A percentile compares a stretch with the other conserved stretches of the same genome.
These are phyloP conservation scores for Mycena floridula DNA, from an alignment of 768 basidiomycete species.

Conservation along the genomic window DNA sequence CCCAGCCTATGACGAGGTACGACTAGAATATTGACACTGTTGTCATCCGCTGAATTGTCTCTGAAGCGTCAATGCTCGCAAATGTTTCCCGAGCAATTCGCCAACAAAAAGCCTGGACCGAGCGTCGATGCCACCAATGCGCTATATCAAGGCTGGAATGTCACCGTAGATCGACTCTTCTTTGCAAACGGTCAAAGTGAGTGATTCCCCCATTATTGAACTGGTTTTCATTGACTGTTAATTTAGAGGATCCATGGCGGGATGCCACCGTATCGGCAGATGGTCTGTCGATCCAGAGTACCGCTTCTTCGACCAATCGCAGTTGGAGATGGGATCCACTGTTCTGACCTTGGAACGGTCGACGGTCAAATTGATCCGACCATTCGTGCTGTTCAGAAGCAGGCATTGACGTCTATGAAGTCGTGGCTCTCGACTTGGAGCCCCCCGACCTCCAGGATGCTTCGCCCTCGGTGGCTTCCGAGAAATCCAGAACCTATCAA, in stretches of 20 bases:
- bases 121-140: slow-evolving; percentile 36
- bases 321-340: slow-evolving; percentile 59
- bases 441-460: too few species aligned
- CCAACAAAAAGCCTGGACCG: slow-evolving; percentile 33
- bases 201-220: slow-evolving; percentile 16
- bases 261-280: slow-evolving; percentile 62
- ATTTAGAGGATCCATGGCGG: slow-evolving; percentile 64
- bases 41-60: neutral
- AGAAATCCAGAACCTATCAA: too few species aligned
- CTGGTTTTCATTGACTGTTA: neutral
- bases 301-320: slow-evolving; percentile 47
- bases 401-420: slow-evolving; percentile 46
- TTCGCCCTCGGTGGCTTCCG: too few species aligned
- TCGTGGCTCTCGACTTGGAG: slow-evolving; percentile 48
- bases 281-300: slow-evolving; percentile 37
- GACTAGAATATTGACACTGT: slow-evolving; percentile 4
- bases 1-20: slow-evolving; percentile 47
- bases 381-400: slow-evolving; percentile 44
- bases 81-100: slow-evolving; percentile 59
- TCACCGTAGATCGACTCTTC: slow-evolving; percentile 50
- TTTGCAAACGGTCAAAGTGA: slow-evolving; percentile 63
- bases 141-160: slow-evolving; percentile 57
- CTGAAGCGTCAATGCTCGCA: slow-evolving; percentile 58
- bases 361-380: slow-evolving; percentile 40
- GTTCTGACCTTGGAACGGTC: slow-evolving; percentile 42